Percentiles rank a stretch among this genome's conserved stretches.
Evolutionary conservation across 495 filamentous ascomycete species (phyloP).

Genomic region (Letharia lupina): DNA sequence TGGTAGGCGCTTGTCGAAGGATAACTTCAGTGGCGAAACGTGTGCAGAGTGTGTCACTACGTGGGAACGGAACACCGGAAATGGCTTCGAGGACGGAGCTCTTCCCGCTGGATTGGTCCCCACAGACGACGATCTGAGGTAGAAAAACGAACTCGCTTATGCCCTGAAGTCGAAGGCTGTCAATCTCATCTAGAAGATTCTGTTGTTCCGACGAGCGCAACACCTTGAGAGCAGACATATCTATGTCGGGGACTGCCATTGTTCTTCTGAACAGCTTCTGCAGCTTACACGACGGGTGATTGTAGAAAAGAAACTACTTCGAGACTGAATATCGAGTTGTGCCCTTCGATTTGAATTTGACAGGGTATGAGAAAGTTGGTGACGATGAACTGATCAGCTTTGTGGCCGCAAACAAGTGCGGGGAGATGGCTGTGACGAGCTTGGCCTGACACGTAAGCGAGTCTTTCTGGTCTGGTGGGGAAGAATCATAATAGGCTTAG

Average conservation of each 20-base stretch:
- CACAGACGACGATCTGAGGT: constrained; percentile 56
- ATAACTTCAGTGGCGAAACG: constrained; percentile 51
- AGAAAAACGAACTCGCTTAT: constrained; percentile 48
- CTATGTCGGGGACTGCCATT: not conserved
- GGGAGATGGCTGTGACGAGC: not conserved
- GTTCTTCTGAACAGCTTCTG: not conserved
- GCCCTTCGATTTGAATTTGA: not conserved
- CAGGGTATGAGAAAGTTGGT: not conserved
- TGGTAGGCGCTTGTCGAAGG: constrained; percentile 34
- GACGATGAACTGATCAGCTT: not conserved
- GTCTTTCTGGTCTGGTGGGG: not conserved
- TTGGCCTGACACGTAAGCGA: not conserved
- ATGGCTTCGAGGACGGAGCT: constrained; percentile 60
- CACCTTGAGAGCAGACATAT: not conserved
- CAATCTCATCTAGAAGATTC: constrained; percentile 49
- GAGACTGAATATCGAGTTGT: not conserved
- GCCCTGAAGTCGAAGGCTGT: constrained; percentile 46
- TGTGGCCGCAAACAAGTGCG: not conserved
- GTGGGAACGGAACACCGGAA: constrained; percentile 52
- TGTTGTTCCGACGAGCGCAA: constrained; percentile 30
- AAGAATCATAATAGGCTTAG: not conserved
- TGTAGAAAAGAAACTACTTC: not conserved
- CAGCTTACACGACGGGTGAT: not conserved
- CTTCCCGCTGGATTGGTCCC: constrained; percentile 54
- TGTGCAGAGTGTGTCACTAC: constrained; percentile 45